phyloP scores from a whole-genome alignment of 1,284 basidiomycete genomes.

The Bjerkandera adusta region DNA sequence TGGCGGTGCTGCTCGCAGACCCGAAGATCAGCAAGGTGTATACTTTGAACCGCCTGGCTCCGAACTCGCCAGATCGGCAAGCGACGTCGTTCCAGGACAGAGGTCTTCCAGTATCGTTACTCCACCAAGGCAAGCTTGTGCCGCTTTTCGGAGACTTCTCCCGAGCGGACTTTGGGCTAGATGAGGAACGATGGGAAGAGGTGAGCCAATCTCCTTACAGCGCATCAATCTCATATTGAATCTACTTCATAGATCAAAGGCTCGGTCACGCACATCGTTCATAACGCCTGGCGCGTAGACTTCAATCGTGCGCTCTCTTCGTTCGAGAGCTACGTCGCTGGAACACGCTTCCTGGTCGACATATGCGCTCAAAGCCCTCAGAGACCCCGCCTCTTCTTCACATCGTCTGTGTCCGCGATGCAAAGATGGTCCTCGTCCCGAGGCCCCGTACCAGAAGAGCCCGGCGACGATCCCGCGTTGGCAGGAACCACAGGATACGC shows the following conservation, averaged over 20 bases:
- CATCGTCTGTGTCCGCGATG: slow-evolving; percentile 25
- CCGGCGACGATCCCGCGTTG: slow-evolving; percentile 21
- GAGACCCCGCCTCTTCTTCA: slow-evolving; percentile 28
- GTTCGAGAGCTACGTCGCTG: slow-evolving; percentile 28
- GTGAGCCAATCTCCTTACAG: background rate
- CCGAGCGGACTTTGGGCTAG: slow-evolving; percentile 11
- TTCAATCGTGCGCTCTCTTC: slow-evolving; percentile 33
- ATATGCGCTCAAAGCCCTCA: slow-evolving; percentile 21
- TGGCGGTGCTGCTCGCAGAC: slow-evolving; percentile 14
- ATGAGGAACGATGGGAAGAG: slow-evolving; percentile 6
- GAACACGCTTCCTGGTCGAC: slow-evolving; percentile 25
- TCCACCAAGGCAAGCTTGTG: slow-evolving; percentile 7
- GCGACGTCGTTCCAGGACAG: slow-evolving; percentile 6
- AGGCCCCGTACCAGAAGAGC: slow-evolving; percentile 32
- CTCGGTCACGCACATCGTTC: slow-evolving; percentile 20
- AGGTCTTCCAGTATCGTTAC: slow-evolving; percentile 4
- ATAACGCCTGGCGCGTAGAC: slow-evolving; percentile 31
- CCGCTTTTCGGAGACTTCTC: slow-evolving; percentile 9
- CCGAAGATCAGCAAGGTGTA: slow-evolving; percentile 10
- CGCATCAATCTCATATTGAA: background rate
- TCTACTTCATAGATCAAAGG: slow-evolving; percentile 9
- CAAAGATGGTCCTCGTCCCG: slow-evolving; percentile 18
- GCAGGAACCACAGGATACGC: slow-evolving; percentile 32
- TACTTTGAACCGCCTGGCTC: slow-evolving; percentile 14
- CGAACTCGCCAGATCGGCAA: slow-evolving; percentile 4